These are phyloP conservation scores for Penicillium sp. DNA, from an alignment of 2,329 filamentous ascomycete species.

Conservation along the genomic window DNA sequence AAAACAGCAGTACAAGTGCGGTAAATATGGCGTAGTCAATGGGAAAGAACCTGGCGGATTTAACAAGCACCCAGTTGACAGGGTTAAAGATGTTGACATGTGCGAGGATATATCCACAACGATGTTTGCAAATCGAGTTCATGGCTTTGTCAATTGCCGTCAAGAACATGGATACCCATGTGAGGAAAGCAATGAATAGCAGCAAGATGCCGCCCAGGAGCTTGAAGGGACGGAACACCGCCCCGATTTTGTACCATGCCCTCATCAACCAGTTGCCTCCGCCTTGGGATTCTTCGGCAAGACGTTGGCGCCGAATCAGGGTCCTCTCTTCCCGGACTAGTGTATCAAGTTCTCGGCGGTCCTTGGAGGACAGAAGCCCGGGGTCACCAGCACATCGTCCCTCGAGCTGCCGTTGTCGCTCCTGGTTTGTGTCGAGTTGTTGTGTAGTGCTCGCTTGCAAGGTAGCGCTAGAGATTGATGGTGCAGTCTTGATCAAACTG, in stretches of 20 bases:
- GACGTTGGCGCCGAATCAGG: conserved; percentile 79
- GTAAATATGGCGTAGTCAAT: conserved; percentile 90
- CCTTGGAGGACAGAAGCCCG: conserved; percentile 75
- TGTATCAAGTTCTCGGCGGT: conserved; percentile 82
- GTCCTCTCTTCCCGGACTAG: conserved; percentile 89
- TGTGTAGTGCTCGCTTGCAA: conserved; percentile 73
- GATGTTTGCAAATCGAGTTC: conserved; percentile 87
- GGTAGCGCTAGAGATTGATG: conserved; percentile 77
- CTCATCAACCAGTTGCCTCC: conserved; percentile 72
- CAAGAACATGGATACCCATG: conserved; percentile 91
- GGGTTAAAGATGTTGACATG: conserved; percentile 92
- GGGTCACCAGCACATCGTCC: conserved; percentile 74
- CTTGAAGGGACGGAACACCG: conserved; percentile 83
- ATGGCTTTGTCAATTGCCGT: conserved; percentile 94
- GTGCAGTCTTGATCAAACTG: conserved; percentile 86
- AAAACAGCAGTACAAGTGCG: conserved; percentile 79
- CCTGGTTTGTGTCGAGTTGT: conserved; percentile 81
- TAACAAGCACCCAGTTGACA: conserved; percentile 83
- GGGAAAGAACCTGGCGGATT: conserved; percentile 79
- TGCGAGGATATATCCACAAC: conserved; percentile 88
- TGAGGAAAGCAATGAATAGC: conserved; percentile 68
- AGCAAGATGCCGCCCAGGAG: conserved; percentile 79
- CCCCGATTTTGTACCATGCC: conserved; percentile 75
- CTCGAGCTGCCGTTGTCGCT: conserved; percentile 88
- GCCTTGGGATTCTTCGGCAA: conserved; percentile 68